Base-by-base conservation (phyloP, 768 basidiomycete genomes). In the Terana coerulea region DNA sequence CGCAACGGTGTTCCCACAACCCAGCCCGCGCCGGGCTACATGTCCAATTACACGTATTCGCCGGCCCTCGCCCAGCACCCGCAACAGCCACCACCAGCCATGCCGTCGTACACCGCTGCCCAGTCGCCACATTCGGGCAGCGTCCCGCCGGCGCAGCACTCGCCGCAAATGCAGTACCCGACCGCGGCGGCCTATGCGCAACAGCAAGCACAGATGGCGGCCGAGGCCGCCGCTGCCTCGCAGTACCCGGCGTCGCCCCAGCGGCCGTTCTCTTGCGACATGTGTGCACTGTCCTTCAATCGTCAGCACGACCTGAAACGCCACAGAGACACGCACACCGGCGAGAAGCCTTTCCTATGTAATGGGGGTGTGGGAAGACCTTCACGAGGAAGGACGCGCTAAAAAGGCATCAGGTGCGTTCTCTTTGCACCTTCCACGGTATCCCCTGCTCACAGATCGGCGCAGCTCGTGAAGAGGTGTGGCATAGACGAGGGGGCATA, bases 301-400 rank as follows among this genome's bases (percentile, higher is more conserved):
- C 80, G 89, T 37, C 86, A 88, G 64, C 89, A 92, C 63, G 89
- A 92, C 66, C 67, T 91, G 63, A 91, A 91, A 64, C 79, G 89
- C 30, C 89, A 92, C 69, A 75, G 85, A 56, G 88, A 91, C 60
- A 91, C 87, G 22, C 89, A 91, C 69, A 86, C 86, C 5, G 88
- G 88, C 31, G 88, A 91, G 67, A 91, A 90, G 65, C 88, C 89
- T 8, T 91, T 82, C 69, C 67, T 81, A 15, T 91, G 89, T 67
- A 90, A 90, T 59, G 88, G 86, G 11, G 86, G 85, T 91, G 89
- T 53, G 88, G 87, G 42, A 91, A 91, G 74, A 90, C 88, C 2
- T 91, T 91, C 63, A 91, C 88, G 43, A 78, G 89, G 57, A 90
- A 91, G 69, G 89, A 91, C 63, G 89, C 89, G 14, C 69, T 91